These are phyloP conservation scores for Exophiala sp. DNA, from an alignment of 2,329 filamentous ascomycete species.

Conservation along the genomic window DNA sequence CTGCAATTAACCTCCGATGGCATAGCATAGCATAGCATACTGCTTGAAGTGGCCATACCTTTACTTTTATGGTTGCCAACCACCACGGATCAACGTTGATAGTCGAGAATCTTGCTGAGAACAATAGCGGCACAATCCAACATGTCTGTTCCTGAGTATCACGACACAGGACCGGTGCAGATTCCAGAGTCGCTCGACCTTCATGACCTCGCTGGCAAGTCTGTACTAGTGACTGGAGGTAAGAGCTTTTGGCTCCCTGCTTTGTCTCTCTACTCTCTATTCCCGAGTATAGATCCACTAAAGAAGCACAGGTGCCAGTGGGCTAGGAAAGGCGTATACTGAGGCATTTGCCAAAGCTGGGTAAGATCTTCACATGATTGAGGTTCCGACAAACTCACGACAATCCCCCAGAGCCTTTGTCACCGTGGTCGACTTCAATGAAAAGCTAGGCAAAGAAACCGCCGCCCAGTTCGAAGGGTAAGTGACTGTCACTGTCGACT, in stretches of 20 bases:
- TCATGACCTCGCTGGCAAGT: neutral
- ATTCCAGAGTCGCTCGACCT: neutral
- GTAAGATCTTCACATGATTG: neutral
- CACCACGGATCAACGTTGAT: too few species aligned
- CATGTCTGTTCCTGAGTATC: slow-evolving; percentile 3
- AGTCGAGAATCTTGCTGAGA: too few species aligned
- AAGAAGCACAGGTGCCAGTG: neutral
- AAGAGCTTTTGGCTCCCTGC: too few species aligned
- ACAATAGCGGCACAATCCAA: too few species aligned
- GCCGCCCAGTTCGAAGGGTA: neutral
- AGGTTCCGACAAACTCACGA: too few species aligned
- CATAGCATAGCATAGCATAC: too few species aligned
- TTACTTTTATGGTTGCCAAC: too few species aligned
- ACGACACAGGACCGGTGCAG: neutral
- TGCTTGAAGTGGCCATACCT: too few species aligned
- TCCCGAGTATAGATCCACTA: too few species aligned
- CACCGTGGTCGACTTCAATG: slow-evolving; percentile 1
- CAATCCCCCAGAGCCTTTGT: neutral
- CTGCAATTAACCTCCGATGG: too few species aligned
- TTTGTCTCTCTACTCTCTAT: too few species aligned
- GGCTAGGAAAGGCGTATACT: neutral
- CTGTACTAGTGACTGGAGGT: neutral
- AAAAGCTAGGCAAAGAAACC: neutral
- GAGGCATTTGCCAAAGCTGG: neutral
- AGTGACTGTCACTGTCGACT: too few species aligned